Base-by-base conservation (phyloP, 306 rosid genomes). In the Castanopsis chinensis region DNA sequence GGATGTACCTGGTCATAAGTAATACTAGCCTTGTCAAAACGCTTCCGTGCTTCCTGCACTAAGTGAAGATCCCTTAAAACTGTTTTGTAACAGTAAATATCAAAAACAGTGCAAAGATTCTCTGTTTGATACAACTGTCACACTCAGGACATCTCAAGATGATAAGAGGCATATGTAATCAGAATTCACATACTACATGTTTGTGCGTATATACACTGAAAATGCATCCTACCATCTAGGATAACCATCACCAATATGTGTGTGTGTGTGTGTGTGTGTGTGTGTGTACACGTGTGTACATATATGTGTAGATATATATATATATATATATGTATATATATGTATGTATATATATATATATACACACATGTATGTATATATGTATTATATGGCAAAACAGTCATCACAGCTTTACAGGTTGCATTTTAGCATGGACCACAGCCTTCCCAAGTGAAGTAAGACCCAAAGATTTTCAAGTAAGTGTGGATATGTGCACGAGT, bases 11-110 rank as follows among this genome's bases (percentile, higher is more conserved):
- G 99, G 79, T 96, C 99, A 82, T 96, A 96, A 78, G 88, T 84
- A 89, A 96, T 98, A 83, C 97, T 93, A 75, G 98, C 99, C 86
- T 91, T 96, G 87, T 96, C 99, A 83, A 96, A 96, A 73, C 87
- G 98, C 73, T 93, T 96, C 56, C 99, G 92, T n/a, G 98, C 96
- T 86, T 96, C 99, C 99, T 96, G 96, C 90, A 90, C 85, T 74
- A 85, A 81, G 79, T 74, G 76, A 82, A 73, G 76, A 83, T 65
- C 86, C 81, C 82, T 87, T 76, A 84, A 81, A 67, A 59, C 71
- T 69, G 76, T 37, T 32, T 60, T 69, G 55, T 33, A 61, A 43
- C 74, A 70, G 52, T 77, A 41, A 41, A 13, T 77, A 68, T 70
- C 52, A 69, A 76, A 69, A n/a, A 4, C 45, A 41, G 17, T 27